Percentiles rank a stretch among this genome's conserved stretches.
These are phyloP conservation scores for Avena insularis DNA, from an alignment of 176 grass and related monocot genomes.

Conservation along the genomic window DNA sequence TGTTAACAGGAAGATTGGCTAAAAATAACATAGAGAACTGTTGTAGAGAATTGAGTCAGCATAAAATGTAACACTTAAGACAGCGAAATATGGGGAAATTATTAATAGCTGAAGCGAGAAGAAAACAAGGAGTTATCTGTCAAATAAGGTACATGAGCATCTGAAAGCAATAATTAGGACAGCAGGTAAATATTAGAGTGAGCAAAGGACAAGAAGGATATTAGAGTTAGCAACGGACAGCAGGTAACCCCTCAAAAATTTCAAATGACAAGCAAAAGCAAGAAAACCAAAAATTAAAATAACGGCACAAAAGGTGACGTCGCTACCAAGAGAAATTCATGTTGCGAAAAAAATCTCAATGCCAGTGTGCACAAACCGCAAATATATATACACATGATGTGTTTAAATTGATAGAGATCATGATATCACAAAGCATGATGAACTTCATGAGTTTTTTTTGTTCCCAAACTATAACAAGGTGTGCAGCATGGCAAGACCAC, in stretches of 20 bases:
- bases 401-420: conserved; percentile 6
- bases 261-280: background rate
- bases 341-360: background rate
- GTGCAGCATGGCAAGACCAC: background rate
- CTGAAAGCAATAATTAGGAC: background rate
- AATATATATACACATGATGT: background rate
- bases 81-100: background rate
- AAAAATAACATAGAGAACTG: conserved; percentile 17
- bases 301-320: conserved; percentile 12
- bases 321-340: conserved; percentile 5
- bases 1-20: background rate
- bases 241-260: conserved; percentile 8
- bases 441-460: background rate
- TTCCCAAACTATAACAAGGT: conserved; percentile 4
- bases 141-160: conserved; percentile 27
- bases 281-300: conserved; percentile 22
- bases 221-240: too few species aligned
- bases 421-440: background rate
- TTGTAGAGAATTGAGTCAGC: conserved; percentile 1
- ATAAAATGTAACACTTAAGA: conserved; percentile 17
- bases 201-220: too few species aligned
- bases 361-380: background rate
- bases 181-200: background rate
- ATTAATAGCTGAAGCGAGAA: conserved; percentile 20
- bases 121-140: background rate